A percentile compares a stretch with the other conserved stretches of the same genome.
Evolutionary conservation across 2,329 filamentous ascomycete species (phyloP).

Genomic region (Paecilomyces sp.): DNA sequence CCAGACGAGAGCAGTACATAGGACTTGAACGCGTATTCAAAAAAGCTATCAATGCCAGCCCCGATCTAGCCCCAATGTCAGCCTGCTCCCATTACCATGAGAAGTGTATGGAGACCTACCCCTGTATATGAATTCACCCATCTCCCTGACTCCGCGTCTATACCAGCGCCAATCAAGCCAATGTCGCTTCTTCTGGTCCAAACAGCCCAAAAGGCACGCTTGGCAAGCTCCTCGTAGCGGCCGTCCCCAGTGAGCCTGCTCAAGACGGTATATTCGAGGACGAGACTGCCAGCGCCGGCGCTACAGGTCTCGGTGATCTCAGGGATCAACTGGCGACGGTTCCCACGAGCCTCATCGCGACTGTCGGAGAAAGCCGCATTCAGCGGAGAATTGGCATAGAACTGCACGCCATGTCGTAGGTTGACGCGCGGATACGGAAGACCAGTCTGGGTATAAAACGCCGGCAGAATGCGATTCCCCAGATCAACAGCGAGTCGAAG

Average conservation of each 20-base stretch:
- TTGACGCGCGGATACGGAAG: constrained; percentile 95
- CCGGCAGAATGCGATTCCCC: constrained; percentile 74
- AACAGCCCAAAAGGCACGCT: constrained; percentile 94
- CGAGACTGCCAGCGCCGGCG: constrained; percentile 89
- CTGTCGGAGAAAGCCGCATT: constrained; percentile 47
- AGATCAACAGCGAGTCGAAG: constrained; percentile 84
- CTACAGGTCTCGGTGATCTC: constrained; percentile 96
- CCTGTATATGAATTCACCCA: constrained; percentile 90
- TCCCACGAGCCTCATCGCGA: constrained; percentile 40
- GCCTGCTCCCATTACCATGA: not conserved
- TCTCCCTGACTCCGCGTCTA: constrained; percentile 82
- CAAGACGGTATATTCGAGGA: constrained; percentile 86
- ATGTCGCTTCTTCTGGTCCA: constrained; percentile 82
- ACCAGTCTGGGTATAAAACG: constrained; percentile 84
- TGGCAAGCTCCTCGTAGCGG: constrained; percentile 83
- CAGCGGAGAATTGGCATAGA: constrained; percentile 79
- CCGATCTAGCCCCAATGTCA: constrained; percentile 53
- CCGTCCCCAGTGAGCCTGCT: constrained; percentile 80
- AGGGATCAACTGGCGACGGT: constrained; percentile 20
- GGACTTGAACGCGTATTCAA: constrained; percentile 94
- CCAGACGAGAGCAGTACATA: constrained; percentile 82
- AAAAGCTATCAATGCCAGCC: constrained; percentile 95
- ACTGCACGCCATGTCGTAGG: constrained; percentile 80
- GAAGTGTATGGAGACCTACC: constrained; percentile 20
- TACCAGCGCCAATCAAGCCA: constrained; percentile 80